A percentile compares a stretch with the other conserved stretches of the same genome.
Evolutionary conservation across 73 alveolate species (phyloP).

Genomic region (Paramecium octaurelia): DNA sequence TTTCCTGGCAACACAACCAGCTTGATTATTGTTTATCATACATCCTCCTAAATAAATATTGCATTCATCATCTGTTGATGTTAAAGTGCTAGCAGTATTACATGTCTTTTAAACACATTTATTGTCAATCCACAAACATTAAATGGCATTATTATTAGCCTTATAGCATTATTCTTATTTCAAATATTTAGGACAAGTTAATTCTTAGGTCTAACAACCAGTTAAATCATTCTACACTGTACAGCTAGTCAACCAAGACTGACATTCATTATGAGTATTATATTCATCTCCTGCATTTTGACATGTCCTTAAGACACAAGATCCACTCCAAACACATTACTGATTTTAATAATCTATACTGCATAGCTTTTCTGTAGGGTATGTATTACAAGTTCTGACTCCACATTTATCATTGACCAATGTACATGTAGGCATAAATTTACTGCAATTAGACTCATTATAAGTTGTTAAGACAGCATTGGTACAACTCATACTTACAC

Average conservation of each 20-base stretch:
- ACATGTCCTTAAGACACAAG: constrained; percentile 2
- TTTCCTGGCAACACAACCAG: neutral
- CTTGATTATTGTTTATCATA: neutral
- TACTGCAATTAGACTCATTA: neutral
- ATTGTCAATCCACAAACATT: neutral
- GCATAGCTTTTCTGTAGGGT: neutral
- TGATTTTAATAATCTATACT: neutral
- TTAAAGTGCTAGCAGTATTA: neutral
- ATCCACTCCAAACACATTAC: constrained; percentile 28
- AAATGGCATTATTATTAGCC: neutral
- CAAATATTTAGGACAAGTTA: neutral
- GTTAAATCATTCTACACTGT: neutral
- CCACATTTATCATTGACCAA: constrained; percentile 1
- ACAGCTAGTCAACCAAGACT: neutral
- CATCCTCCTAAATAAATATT: neutral
- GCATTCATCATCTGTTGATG: neutral
- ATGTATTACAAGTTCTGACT: neutral
- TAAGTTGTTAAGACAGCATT: neutral
- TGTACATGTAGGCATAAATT: neutral
- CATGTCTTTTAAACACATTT: constrained; percentile 2
- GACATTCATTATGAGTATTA: neutral
- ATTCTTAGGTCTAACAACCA: neutral
- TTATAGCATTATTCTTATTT: neutral
- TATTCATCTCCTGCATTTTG: neutral
- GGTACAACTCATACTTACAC: neutral